Conservation (phyloP, 345 rosid species). For the Camelina sativa region DNA sequence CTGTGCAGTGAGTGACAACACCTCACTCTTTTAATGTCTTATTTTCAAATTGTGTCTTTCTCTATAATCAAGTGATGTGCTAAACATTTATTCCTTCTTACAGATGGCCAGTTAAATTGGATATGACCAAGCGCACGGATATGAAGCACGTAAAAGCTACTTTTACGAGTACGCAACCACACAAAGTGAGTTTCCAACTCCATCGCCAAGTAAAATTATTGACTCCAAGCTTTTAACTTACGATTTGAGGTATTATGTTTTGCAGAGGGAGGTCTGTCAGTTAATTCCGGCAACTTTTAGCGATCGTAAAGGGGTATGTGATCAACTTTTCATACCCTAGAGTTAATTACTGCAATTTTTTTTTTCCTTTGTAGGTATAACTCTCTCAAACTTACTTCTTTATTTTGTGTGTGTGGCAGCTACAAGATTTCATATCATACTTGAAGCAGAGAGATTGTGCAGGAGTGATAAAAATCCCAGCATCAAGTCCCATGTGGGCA, state of each 20-base stretch:
- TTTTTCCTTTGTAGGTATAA: neutral
- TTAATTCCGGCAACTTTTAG: slow-evolving; percentile 66
- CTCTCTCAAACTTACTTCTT: neutral
- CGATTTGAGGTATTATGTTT: slow-evolving; percentile 23
- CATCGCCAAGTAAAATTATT: neutral
- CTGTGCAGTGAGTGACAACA: slow-evolving; percentile 68
- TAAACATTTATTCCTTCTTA: slow-evolving; percentile 33
- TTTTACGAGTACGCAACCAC: slow-evolving; percentile 73
- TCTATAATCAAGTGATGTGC: slow-evolving; percentile 34
- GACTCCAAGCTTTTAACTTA: slow-evolving; percentile 9
- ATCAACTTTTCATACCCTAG: slow-evolving; percentile 36
- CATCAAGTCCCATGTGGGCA: slow-evolving; percentile 75
- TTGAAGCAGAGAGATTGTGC: slow-evolving; percentile 97
- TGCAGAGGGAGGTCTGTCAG: slow-evolving; percentile 95
- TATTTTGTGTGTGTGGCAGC: slow-evolving; percentile 47
- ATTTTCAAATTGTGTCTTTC: slow-evolving; percentile 25
- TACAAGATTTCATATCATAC: slow-evolving; percentile 89
- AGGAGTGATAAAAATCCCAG: slow-evolving; percentile 93
- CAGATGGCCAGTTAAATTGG: slow-evolving; percentile 95
- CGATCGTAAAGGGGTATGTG: slow-evolving; percentile 80
- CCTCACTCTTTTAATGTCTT: slow-evolving; percentile 20
- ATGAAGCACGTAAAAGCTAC: slow-evolving; percentile 79
- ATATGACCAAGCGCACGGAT: slow-evolving; percentile 95
- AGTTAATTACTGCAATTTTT: neutral
- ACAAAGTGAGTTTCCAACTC: slow-evolving; percentile 62